Base-by-base conservation (phyloP, 176 grass and related monocot species). In the Carex kokanica region DNA sequence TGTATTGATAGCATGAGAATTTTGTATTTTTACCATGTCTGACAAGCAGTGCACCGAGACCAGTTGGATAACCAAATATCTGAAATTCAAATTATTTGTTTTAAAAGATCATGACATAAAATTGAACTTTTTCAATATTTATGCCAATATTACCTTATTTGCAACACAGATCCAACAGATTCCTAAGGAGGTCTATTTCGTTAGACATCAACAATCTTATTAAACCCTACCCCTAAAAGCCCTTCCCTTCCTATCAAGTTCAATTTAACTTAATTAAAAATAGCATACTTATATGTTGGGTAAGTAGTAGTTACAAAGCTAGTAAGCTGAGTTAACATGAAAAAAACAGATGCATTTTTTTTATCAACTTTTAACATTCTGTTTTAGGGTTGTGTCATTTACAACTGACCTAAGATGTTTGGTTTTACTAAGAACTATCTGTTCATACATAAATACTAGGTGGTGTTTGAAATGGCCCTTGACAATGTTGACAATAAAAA, bases 31-130 rank as follows among this genome's bases (percentile, higher is more conserved):
- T 78, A 94, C 95, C 95, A 82, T 92, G 87, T 91, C 88, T 93
- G 65, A 98, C 80, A 84, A 98, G 81, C 82, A 98, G 88, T 77
- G 95, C 95, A 79, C 95, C 95, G 73, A 98, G 86, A 43, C 95
- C 95, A 91, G 92, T 98, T 79, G 92, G 95, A 88, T 98, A 98
- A 80, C 95, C 95, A 86, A 98, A 98, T 87, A 98, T 94, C 95
- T 98, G 85, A 84, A 88, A 80, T 47, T 83, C 87, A 25, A 68
- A 36, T 83, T 89, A 70, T 73, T 15, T 13, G 86, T 86, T 64
- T 53, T 31, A 84, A 15, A 73, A 73, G 7, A 83, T 89, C 75
- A 84, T 82, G 85, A 80, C 20, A 47, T 36, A 80, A 68, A 16
- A 8, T 56, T 40, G 63, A 85, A 70, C 15, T 13, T 6, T 65